Base-by-base conservation (phyloP, 1,284 basidiomycete genomes). In the Takashimella koratensis region DNA sequence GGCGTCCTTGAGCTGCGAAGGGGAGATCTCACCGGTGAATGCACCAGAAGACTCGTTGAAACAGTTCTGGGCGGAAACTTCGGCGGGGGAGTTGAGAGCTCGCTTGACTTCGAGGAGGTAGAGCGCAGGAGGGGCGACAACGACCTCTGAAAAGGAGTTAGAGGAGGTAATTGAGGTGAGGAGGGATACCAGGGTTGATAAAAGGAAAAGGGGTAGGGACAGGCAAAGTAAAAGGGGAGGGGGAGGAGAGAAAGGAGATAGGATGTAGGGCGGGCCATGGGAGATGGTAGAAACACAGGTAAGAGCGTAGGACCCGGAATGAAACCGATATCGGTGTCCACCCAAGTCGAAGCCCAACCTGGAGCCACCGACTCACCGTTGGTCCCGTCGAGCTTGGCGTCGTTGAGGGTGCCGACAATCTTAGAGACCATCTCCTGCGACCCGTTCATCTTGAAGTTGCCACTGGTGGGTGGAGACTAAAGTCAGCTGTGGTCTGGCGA, bases 391-490 rank as follows among this genome's bases (percentile, higher is more conserved):
- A 95, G 78, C 48, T 84, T 79, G 54, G 89, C 89, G 11, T 82
- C 77, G 79, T 93, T 93, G 57, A 95, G 78, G 51, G 78, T 69
- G 48, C 83, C 75, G 63, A 90, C 77, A 65, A 96, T 82, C 47
- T 78, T 77, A 64, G 79, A 78, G 75, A 88, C 85, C 63, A 83
- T 81, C 63, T 82, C 80, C 60, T 79, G 78, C 44, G 85, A 83
- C 56, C 80, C 80, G 80, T 97, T 96, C 85, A 94, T 86, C 81
- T 96, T 96, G 83, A 94, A 95, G 84, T 96, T 96, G 43, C 79
- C 91, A 66, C 92, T 93, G 66, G 90, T 90, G n/a, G n/a, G n/a
- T n/a, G n/a, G n/a, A n/a, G n/a, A n/a, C n/a, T n/a, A n/a, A 90
- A 79, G 48, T 60, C 27, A 52, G 51, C 30, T 16, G 30, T 36